Evolutionary conservation across 495 filamentous ascomycete genomes (phyloP).

Genomic region (Daldinia concentrica): DNA sequence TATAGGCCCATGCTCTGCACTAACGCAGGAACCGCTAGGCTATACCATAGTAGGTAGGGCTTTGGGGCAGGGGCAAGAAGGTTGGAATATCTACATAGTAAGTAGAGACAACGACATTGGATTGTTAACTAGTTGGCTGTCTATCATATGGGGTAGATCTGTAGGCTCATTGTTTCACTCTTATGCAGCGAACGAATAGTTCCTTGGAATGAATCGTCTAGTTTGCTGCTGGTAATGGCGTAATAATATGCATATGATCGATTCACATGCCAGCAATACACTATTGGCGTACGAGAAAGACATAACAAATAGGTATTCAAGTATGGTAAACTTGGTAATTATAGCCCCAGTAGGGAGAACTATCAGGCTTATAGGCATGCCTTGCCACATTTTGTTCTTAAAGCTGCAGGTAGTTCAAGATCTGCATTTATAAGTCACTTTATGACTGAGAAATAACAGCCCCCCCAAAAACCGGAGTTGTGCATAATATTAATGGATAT

Average conservation of each 20-base stretch:
- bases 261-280: slow-evolving; percentile 28
- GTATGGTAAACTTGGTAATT: not conserved
- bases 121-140: not conserved
- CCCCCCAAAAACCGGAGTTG: not conserved
- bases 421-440: not conserved
- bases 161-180: not conserved
- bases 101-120: not conserved
- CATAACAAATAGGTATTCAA: slow-evolving; percentile 26
- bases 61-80: slow-evolving; percentile 6
- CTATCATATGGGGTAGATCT: not conserved
- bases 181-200: slow-evolving; percentile 1
- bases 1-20: slow-evolving; percentile 24
- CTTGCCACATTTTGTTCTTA: not conserved
- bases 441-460: not conserved
- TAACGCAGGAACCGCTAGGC: slow-evolving; percentile 36
- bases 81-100: slow-evolving; percentile 4
- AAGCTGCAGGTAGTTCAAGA: not conserved
- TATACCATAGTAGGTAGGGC: slow-evolving; percentile 15
- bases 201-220: slow-evolving; percentile 14
- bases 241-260: slow-evolving; percentile 8
- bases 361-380: not conserved
- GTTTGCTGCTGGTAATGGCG: slow-evolving; percentile 12
- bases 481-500: not conserved
- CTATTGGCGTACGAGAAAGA: slow-evolving; percentile 19
- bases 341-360: not conserved